Evolutionary conservation across 1,284 basidiomycete species (phyloP).

Genomic region (Hymenochaete sp.): DNA sequence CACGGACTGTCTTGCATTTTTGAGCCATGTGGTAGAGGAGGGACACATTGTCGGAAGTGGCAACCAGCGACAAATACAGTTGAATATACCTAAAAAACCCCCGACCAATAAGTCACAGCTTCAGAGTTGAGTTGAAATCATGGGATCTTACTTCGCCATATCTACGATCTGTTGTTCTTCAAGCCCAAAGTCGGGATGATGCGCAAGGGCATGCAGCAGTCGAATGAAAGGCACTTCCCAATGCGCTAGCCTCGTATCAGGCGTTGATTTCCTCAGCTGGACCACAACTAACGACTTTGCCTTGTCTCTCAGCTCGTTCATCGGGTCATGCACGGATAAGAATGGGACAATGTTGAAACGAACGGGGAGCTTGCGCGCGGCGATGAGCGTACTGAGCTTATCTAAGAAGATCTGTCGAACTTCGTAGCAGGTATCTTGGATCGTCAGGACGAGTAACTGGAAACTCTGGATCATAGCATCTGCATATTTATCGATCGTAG

Average conservation of each 20-base stretch:
- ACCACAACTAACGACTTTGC: conserved; percentile 50
- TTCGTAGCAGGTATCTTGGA: conserved; percentile 87
- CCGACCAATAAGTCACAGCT: not conserved
- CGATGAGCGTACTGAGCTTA: conserved; percentile 63
- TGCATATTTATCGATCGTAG: conserved; percentile 55
- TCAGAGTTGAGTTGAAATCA: conserved; percentile 4
- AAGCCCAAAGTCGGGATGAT: conserved; percentile 84
- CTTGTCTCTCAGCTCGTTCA: conserved; percentile 66
- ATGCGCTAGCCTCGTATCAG: conserved; percentile 49
- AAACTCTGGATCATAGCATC: conserved; percentile 56
- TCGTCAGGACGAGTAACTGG: conserved; percentile 59
- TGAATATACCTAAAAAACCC: conserved; percentile 72
- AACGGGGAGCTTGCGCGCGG: conserved; percentile 52
- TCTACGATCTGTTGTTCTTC: conserved; percentile 58
- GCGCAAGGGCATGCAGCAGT: conserved; percentile 80
- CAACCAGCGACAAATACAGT: conserved; percentile 78
- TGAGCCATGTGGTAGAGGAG: conserved; percentile 77
- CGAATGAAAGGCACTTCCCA: conserved; percentile 83
- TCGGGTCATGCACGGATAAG: conserved; percentile 87
- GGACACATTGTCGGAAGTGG: conserved; percentile 69
- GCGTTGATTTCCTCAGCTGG: conserved; percentile 38
- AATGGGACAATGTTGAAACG: conserved; percentile 82
- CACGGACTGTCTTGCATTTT: conserved; percentile 81
- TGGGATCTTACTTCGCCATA: conserved; percentile 49
- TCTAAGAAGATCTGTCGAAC: conserved; percentile 75